phyloP scores from a whole-genome alignment of 805 yeast species.

The Myxozyma monticola region DNA sequence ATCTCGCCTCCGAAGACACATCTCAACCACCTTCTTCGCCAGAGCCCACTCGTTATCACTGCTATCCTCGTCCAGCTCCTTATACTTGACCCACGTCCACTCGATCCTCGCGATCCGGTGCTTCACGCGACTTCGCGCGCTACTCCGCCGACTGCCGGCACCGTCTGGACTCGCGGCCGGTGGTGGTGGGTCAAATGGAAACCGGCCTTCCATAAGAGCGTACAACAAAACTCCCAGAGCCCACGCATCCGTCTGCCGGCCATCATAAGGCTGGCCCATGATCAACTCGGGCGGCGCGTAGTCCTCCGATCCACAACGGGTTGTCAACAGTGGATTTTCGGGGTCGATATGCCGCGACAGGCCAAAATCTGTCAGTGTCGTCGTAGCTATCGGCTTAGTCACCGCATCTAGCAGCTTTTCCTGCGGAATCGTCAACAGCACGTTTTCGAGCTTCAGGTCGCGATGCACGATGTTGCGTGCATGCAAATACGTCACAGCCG shows the following conservation, averaged over 20 bases:
- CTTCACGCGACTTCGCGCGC: conserved; percentile 58
- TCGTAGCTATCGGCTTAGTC: conserved; percentile 40
- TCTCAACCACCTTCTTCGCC: conserved; percentile 54
- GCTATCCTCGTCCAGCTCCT: neutral
- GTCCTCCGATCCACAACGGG: conserved; percentile 95
- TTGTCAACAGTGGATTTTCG: conserved; percentile 63
- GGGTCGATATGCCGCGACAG: conserved; percentile 69
- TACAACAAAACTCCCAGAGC: conserved; percentile 90
- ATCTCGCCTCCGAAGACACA: conserved; percentile 52
- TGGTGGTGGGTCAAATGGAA: conserved; percentile 90
- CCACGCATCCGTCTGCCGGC: conserved; percentile 91
- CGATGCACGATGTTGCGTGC: conserved; percentile 72
- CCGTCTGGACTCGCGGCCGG: conserved; percentile 11
- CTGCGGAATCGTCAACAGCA: conserved; percentile 41
- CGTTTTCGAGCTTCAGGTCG: conserved; percentile 83
- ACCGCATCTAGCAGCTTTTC: conserved; percentile 38
- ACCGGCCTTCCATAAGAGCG: conserved; percentile 75
- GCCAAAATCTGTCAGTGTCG: conserved; percentile 84
- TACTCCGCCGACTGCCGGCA: conserved; percentile 41
- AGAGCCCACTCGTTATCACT: conserved; percentile 39
- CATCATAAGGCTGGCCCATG: conserved; percentile 89
- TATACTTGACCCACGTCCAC: conserved; percentile 73
- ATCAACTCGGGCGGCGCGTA: conserved; percentile 93
- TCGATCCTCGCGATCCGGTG: conserved; percentile 90
- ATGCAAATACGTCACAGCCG: conserved; percentile 75